phyloP scores from a whole-genome alignment of 306 rosid species.

The Quercus bicolor region DNA sequence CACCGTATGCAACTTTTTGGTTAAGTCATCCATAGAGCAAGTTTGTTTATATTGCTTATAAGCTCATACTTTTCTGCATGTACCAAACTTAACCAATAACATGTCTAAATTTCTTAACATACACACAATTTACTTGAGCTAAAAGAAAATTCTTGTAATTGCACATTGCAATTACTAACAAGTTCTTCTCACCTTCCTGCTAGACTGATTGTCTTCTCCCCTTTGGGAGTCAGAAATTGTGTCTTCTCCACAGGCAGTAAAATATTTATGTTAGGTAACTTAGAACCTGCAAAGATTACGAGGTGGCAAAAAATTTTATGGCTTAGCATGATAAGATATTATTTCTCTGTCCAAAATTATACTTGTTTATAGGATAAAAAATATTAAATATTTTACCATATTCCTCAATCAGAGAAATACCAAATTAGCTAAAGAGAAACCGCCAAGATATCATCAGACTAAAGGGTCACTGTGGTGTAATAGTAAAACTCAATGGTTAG shows the following conservation, averaged over 20 bases:
- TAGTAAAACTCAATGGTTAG: background rate
- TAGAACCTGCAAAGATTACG: constrained; percentile 52
- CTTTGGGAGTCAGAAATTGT: constrained; percentile 40
- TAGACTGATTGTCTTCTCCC: constrained; percentile 54
- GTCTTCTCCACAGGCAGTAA: constrained; percentile 58
- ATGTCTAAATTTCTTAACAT: background rate
- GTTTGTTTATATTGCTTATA: background rate
- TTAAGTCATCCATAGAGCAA: background rate
- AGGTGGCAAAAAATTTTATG: background rate
- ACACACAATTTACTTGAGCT: background rate
- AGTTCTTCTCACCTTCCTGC: constrained; percentile 75
- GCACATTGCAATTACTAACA: constrained; percentile 3
- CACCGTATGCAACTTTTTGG: background rate
- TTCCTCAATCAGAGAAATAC: background rate
- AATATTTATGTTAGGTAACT: constrained; percentile 56
- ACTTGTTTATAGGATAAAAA: background rate
- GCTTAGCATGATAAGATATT: background rate
- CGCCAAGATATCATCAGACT: background rate
- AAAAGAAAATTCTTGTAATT: constrained; percentile 11
- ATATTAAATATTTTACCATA: background rate
- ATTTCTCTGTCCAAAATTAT: background rate
- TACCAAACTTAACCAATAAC: background rate
- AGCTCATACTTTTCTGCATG: background rate
- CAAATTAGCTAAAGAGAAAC: background rate
- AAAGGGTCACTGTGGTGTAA: background rate